Base-by-base conservation (phyloP, 2,329 filamentous ascomycete genomes). In the Pyrenophora tritici-repentis region DNA sequence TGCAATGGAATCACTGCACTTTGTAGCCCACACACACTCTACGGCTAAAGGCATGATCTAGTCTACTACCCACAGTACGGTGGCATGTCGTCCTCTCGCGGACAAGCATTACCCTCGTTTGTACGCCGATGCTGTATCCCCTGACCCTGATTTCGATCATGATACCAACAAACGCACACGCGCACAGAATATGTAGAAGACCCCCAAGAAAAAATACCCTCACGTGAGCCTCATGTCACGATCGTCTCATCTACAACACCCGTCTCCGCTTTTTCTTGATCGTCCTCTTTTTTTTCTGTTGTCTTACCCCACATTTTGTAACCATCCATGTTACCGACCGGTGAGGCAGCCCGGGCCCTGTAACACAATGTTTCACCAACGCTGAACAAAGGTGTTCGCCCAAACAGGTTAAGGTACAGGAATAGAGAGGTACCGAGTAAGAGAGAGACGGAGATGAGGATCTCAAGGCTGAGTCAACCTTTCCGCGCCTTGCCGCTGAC, bases 261-360 rank as follows among this genome's bases (percentile, higher is more conserved):
- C 22, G 22, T 36, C 14, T 36, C 34, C 14, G 14, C n/a, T 52
- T 54, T 42, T 54, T 42, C 57, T 50, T 12, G 9, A 35, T 9
- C 2, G 31, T 14, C 22, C 18, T 47, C 24, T 33, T 44, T 17
- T 33, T 43, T 39, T 24, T 38, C 26, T 33, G 29, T 18, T 3
- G 14, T 4, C 44, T 39, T 61, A 64, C 61, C 62, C 65, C 64
- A 66, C 63, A 64, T 50, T 63, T 51, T 62, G 39, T 56, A 42
- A 58, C 36, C 46, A 44, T 39, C 45, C 41, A 49, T 55, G 53
- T 57, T 38, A 57, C 46, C 43, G 39, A 52, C 56, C 61, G 59
- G 61, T 63, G 61, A 64, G 53, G 56, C 56, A 57, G 22, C 22
- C 3, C 22, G 22, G 35, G 33, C 32, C 20, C 14, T 22, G 10